Percentiles rank a stretch among this genome's conserved stretches.
These are phyloP conservation scores for Wickerhamiella kurtzmanii DNA, from an alignment of 805 yeast species.

Conservation along the genomic window DNA sequence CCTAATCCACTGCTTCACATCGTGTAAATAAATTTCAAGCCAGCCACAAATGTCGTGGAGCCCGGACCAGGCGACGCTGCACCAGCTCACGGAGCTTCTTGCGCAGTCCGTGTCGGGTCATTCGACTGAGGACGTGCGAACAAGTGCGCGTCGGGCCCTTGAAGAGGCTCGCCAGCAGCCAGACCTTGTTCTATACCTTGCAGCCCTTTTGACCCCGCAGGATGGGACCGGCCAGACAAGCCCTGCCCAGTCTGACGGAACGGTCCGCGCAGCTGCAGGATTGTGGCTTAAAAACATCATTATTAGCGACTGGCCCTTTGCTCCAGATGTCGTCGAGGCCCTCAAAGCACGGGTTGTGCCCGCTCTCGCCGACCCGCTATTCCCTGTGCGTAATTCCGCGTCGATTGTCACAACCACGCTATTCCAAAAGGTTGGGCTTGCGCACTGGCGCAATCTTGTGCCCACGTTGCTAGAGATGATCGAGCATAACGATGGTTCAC, in stretches of 20 bases:
- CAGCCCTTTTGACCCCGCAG: conserved; percentile 37
- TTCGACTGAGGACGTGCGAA: conserved; percentile 35
- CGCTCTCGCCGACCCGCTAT: conserved; percentile 40
- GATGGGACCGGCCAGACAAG: conserved; percentile 36
- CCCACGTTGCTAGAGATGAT: conserved; percentile 54
- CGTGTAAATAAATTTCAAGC: no score
- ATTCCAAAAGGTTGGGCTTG: conserved; percentile 53
- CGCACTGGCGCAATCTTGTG: conserved; percentile 62
- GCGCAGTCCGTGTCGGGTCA: conserved; percentile 57
- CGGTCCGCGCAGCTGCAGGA: conserved; percentile 77
- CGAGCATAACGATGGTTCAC: conserved; percentile 30
- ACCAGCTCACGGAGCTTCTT: conserved; percentile 53
- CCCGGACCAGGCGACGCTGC: conserved; percentile 48
- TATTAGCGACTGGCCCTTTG: conserved; percentile 27
- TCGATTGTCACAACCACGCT: conserved; percentile 83
- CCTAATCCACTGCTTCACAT: neutral
- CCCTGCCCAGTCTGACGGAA: conserved; percentile 29
- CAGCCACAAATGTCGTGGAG: conserved; percentile 51
- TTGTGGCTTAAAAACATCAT: conserved; percentile 66
- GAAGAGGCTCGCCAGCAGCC: conserved; percentile 55
- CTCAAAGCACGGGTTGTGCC: conserved; percentile 32
- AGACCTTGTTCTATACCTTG: conserved; percentile 69
- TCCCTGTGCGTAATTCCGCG: conserved; percentile 70
- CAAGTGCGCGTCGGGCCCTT: conserved; percentile 57
- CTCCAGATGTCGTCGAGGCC: conserved; percentile 31